Conservation (phyloP, 352 stramenopile genomes). For the Pythium grandisporangium region DNA sequence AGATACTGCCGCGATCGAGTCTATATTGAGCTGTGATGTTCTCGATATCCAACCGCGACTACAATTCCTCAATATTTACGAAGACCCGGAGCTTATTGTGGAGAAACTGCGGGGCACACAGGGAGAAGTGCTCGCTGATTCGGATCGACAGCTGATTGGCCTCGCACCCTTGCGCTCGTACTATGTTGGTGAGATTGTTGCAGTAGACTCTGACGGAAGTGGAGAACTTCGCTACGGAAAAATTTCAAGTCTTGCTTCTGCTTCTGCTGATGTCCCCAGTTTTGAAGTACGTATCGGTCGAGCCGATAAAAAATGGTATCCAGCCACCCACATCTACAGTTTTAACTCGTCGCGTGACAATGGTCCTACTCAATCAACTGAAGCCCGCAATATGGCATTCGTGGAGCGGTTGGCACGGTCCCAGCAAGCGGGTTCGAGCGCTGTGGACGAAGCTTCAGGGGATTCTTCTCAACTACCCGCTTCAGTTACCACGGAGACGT, state of each 20-base stretch:
- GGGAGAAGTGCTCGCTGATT: conserved; percentile 37
- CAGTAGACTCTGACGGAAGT: conserved; percentile 35
- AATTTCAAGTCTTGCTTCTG: conserved; percentile 34
- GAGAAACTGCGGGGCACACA: conserved; percentile 58
- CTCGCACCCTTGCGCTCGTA: conserved; percentile 59
- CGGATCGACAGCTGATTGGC: conserved; percentile 37
- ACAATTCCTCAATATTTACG: conserved; percentile 50
- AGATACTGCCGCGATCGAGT: conserved; percentile 57
- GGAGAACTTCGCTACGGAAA: conserved; percentile 51
- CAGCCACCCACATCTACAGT: conserved; percentile 58
- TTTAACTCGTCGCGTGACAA: conserved; percentile 45
- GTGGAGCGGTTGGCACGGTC: conserved; percentile 3
- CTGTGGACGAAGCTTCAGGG: too few relatives aligned
- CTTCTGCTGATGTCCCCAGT: conserved; percentile 21
- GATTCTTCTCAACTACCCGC: neutral
- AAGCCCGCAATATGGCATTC: conserved; percentile 8
- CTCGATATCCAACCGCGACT: conserved; percentile 38
- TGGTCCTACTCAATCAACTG: neutral
- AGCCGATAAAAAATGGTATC: conserved; percentile 21
- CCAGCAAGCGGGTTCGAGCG: too few relatives aligned
- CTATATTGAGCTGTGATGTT: conserved; percentile 44
- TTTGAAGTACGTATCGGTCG: conserved; percentile 59
- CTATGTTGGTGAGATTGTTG: conserved; percentile 57
- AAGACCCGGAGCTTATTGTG: conserved; percentile 44
- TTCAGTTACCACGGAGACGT: neutral